A percentile compares a stretch with the other conserved stretches of the same genome.
Evolutionary conservation across 225 moss, liverwort and hornwort species (phyloP).

Genomic region (Thuidium tamariscinum): DNA sequence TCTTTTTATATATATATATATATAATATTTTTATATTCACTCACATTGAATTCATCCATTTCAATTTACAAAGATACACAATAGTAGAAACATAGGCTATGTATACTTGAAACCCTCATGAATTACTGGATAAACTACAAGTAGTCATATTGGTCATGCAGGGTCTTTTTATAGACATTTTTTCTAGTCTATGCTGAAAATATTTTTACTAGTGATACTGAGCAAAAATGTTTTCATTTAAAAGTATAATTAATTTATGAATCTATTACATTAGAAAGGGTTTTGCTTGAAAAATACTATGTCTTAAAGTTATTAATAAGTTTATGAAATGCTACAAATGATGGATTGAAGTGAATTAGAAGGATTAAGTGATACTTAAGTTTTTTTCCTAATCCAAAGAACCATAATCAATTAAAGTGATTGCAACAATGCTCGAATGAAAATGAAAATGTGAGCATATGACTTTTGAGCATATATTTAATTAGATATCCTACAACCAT

Average conservation of each 20-base stretch:
- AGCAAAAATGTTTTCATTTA: too few relatives aligned
- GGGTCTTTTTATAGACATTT: not conserved
- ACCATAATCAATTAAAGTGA: not conserved
- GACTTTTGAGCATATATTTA: too few relatives aligned
- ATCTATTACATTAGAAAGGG: not conserved
- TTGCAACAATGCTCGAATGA: too few relatives aligned
- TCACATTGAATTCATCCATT: too few relatives aligned
- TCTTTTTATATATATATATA: too few relatives aligned
- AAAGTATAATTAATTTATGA: too few relatives aligned
- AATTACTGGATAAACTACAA: too few relatives aligned
- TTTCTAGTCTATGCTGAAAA: fast-evolving
- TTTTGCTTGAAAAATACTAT: not conserved
- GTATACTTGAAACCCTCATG: fast-evolving
- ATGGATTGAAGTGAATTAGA: fast-evolving
- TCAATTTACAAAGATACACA: not conserved
- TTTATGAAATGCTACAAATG: not conserved
- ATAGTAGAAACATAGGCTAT: fast-evolving
- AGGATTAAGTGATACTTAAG: not conserved
- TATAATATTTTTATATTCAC: too few relatives aligned
- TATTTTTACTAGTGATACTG: not conserved
- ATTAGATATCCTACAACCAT: too few relatives aligned
- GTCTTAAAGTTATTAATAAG: fast-evolving
- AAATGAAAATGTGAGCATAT: too few relatives aligned
- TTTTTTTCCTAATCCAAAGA: not conserved
- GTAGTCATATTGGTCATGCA: not conserved